A percentile compares a stretch with the other conserved stretches of the same genome.
Evolutionary conservation across 345 rosid genomes (phyloP).

Genomic region (Draba incana): DNA sequence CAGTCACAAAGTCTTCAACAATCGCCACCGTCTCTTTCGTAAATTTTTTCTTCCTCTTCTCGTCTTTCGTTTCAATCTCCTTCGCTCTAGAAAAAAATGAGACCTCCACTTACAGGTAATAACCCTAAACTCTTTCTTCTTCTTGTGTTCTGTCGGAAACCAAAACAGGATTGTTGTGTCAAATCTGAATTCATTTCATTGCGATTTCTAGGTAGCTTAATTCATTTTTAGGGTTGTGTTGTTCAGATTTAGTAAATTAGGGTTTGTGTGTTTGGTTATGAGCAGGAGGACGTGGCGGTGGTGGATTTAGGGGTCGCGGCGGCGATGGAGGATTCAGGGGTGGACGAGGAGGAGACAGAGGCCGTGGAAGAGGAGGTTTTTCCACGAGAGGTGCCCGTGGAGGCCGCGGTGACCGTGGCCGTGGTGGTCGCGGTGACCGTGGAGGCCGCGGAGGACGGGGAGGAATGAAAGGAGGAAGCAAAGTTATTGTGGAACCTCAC

Average conservation of each 20-base stretch:
- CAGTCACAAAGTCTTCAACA: not conserved
- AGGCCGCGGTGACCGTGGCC: slow-evolving; percentile 45
- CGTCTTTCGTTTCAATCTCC: not conserved
- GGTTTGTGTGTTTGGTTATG: not conserved
- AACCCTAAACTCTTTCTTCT: not conserved
- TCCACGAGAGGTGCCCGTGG: slow-evolving; percentile 43
- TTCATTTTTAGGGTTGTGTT: not conserved
- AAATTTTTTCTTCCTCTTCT: not conserved
- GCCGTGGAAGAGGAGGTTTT: slow-evolving; percentile 17
- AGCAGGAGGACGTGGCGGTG: slow-evolving; percentile 35
- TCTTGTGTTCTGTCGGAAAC: not conserved
- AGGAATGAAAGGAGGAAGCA: slow-evolving; percentile 92
- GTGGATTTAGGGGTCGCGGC: slow-evolving; percentile 43
- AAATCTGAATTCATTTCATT: not conserved
- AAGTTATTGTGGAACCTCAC: slow-evolving; percentile 81
- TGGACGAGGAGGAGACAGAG: slow-evolving; percentile 20
- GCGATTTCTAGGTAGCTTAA: not conserved
- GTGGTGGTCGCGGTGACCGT: slow-evolving; percentile 15
- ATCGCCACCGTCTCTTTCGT: slow-evolving; percentile 6
- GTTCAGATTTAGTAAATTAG: not conserved
- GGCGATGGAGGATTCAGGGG: slow-evolving; percentile 43
- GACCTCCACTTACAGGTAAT: slow-evolving; percentile 31
- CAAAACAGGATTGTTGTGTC: not conserved
- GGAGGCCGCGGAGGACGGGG: slow-evolving; percentile 47
- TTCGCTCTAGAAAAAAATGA: slow-evolving; percentile 5